Evolutionary conservation across 257 asterid species (phyloP), one percentile per base, ranked within the genome.

Genomic region (Fraxinus cuspidata): DNA sequence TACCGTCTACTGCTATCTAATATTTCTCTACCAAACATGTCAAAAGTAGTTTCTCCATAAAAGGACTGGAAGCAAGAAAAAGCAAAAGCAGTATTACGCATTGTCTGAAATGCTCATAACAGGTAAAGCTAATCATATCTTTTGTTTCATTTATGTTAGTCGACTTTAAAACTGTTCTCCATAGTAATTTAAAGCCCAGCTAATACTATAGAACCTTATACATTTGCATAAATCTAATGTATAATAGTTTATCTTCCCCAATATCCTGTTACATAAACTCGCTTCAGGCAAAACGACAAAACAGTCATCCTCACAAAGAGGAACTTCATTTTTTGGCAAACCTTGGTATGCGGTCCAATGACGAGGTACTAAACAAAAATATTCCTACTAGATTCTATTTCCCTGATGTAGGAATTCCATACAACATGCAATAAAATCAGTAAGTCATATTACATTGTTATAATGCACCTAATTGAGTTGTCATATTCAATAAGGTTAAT

Each of bases 341-440:
- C 44, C 44, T 38, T 7, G 44, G 44, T 13, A 38, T 40, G 47
- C 3, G 11, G 81, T 82, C 91, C 91, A 28, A 51, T 70, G 58
- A 37, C 34, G 75, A 75, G 67, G 81, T 67, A 21, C 65, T 38
- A 49, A 13, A 82, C 81, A 82, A 32, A 40, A 32, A 70, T 37
- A 82, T 58, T 84, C 73, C 72, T 37, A 49, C 64, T 68, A 74
- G 51, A 69, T 13, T 21, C 8, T 23, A 68, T 73, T 27, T 35
- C 21, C 34, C 71, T 32, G 8, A 16, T 23, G 28, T 29, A 16
- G 21, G 80, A 60, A 75, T 77, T 37, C 65, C 75, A 73, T 81
- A 3, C 72, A 32, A 73, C 69, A 31, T 23, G 32, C 18, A 31
- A 32, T n/a, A 73, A 71, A 73, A 71, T 27, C 11, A 71, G 70